These are phyloP conservation scores for Raphanus raphanistrum DNA, from an alignment of 345 rosid genomes.

Conservation along the genomic window DNA sequence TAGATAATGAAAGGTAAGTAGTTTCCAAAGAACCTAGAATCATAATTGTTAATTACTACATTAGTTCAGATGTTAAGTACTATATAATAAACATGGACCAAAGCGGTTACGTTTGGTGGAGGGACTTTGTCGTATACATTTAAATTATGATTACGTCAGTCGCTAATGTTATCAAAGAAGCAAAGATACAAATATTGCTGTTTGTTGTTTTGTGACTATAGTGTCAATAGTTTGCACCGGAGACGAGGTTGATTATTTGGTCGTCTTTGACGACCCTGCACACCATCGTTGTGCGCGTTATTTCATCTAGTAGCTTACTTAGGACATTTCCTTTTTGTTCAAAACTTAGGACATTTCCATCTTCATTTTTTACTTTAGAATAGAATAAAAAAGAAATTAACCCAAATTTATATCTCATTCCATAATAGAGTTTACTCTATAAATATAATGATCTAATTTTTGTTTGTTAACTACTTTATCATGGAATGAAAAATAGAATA, in stretches of 20 bases:
- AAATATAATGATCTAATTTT: too few species aligned
- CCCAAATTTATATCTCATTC: too few species aligned
- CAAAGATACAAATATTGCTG: background rate
- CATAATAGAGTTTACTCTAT: too few species aligned
- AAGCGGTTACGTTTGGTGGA: conserved; percentile 31
- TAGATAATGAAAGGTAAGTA: conserved; percentile 23
- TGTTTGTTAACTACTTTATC: too few species aligned
- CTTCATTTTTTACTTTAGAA: too few species aligned
- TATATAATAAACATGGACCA: background rate
- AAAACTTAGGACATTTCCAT: too few species aligned
- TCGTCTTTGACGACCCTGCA: conserved; percentile 4
- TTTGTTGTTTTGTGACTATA: background rate
- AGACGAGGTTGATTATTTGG: conserved; percentile 27
- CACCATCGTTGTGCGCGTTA: conserved; percentile 4
- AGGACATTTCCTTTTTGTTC: too few species aligned
- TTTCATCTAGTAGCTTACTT: background rate
- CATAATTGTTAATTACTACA: background rate
- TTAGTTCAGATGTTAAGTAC: conserved; percentile 9
- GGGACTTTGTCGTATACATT: conserved; percentile 2
- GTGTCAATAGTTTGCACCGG: background rate
- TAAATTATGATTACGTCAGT: conserved; percentile 23
- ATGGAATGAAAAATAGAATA: too few species aligned
- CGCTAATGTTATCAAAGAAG: background rate
- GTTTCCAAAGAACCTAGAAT: conserved; percentile 1
- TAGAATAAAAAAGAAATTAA: too few species aligned